Conservation (phyloP, 106 monocot species). For the Alisma plantagoaquatica region DNA sequence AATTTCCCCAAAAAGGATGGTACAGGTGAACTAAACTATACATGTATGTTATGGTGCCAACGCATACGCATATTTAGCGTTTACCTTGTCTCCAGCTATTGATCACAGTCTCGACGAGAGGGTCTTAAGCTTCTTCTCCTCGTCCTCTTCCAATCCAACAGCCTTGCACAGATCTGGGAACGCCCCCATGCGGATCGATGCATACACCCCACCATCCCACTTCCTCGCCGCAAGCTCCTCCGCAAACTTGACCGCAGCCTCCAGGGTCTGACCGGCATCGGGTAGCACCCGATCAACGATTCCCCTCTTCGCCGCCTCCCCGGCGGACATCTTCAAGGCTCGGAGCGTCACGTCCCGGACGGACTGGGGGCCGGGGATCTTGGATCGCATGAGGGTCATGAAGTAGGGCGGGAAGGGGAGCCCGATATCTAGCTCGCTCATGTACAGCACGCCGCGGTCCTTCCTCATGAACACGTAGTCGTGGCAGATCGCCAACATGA, state of each 20-base stretch:
- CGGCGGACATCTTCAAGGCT: slow-evolving; percentile 33
- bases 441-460: slow-evolving; percentile 74
- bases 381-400: slow-evolving; percentile 27
- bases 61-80: too few species aligned
- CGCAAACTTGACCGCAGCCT: slow-evolving; percentile 34
- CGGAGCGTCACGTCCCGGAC: slow-evolving; percentile 39
- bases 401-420: slow-evolving; percentile 41
- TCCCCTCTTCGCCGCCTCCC: slow-evolving; percentile 33
- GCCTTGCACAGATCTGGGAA: slow-evolving; percentile 21
- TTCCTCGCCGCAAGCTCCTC: slow-evolving; percentile 41
- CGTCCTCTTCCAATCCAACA: slow-evolving; percentile 21
- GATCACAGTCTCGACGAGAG: too few species aligned
- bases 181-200: slow-evolving; percentile 22
- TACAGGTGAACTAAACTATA: too few species aligned
- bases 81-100: too few species aligned
- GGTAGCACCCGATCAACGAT: slow-evolving; percentile 38
- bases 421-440: slow-evolving; percentile 71
- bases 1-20: too few species aligned
- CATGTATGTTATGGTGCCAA: too few species aligned
- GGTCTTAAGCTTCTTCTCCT: slow-evolving; percentile 9
- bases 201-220: slow-evolving; percentile 49
- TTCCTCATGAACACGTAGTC: slow-evolving; percentile 65
- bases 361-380: slow-evolving; percentile 29
- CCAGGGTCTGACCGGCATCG: slow-evolving; percentile 16
- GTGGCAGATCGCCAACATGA: slow-evolving; percentile 43